A percentile compares a stretch with the other conserved stretches of the same genome.
These are phyloP conservation scores for Blastosporella zonata DNA, from an alignment of 1,284 basidiomycete genomes.

Conservation along the genomic window DNA sequence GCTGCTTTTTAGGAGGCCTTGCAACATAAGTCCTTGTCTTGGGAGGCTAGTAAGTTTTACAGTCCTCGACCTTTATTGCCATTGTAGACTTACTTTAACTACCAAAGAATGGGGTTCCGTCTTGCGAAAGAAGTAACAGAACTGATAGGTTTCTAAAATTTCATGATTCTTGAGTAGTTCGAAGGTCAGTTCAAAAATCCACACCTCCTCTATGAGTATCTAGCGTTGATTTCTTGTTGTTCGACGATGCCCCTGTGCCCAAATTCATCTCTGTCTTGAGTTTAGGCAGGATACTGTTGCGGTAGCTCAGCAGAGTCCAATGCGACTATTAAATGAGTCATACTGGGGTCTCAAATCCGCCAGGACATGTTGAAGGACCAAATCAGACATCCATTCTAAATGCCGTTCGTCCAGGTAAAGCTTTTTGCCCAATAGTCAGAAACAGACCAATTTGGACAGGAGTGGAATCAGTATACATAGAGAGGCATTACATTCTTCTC, in stretches of 20 bases:
- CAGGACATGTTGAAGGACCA: constrained; percentile 65
- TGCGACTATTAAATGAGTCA: constrained; percentile 15
- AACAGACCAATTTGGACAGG: not conserved
- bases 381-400: constrained; percentile 76
- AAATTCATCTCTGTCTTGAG: constrained; percentile 55
- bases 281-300: constrained; percentile 60
- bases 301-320: constrained; percentile 1
- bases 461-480: constrained; percentile 46
- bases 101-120: constrained; percentile 71
- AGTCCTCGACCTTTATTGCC: not conserved
- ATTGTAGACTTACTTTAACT: constrained; percentile 51
- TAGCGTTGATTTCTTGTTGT: constrained; percentile 56
- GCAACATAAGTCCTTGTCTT: constrained; percentile 57
- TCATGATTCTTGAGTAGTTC: not conserved
- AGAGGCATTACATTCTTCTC: constrained; percentile 61
- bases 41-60: not conserved
- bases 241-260: constrained; percentile 36
- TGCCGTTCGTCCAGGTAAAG: constrained; percentile 79
- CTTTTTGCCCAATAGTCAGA: constrained; percentile 31
- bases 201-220: constrained; percentile 75
- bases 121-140: constrained; percentile 78
- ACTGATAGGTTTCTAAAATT: constrained; percentile 67
- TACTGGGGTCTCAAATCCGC: constrained; percentile 69
- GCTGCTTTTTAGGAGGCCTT: constrained; percentile 29
- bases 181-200: constrained; percentile 13